Conservation (phyloP, 306 rosid genomes). For the Styphnolobium japonicum region DNA sequence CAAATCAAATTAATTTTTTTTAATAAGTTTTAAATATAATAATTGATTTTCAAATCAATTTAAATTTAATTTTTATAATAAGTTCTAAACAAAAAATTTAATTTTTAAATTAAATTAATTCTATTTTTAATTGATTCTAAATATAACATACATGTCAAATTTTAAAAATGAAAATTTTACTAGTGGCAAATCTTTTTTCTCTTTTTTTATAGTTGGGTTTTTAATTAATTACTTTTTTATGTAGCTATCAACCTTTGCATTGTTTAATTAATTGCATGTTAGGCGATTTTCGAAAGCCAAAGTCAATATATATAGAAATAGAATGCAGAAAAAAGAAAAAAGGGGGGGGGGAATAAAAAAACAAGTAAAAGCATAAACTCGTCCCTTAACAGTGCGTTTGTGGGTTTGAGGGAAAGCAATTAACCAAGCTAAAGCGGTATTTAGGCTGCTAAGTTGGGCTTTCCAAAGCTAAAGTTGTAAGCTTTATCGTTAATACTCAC, state of each 20-base stretch:
- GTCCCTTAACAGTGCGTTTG: constrained; percentile 41
- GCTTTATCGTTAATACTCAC: constrained; percentile 55
- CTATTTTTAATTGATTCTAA: too few relatives aligned
- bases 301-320: constrained; percentile 45
- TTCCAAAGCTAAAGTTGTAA: constrained; percentile 62
- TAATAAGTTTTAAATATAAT: too few relatives aligned
- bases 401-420: constrained; percentile 29
- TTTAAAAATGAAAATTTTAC: constrained; percentile 11
- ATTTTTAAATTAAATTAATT: too few relatives aligned
- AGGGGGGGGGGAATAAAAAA: background rate
- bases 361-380: constrained; percentile 45
- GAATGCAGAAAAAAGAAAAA: background rate
- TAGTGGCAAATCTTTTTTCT: background rate
- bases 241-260: background rate
- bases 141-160: too few relatives aligned
- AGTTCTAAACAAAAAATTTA: too few relatives aligned
- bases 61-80: too few relatives aligned
- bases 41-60: too few relatives aligned
- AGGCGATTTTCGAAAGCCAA: constrained; percentile 44
- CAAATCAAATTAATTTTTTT: too few relatives aligned
- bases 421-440: constrained; percentile 41
- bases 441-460: constrained; percentile 60
- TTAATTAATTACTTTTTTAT: background rate
- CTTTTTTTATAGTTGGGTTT: background rate
- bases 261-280: constrained; percentile 19